phyloP scores from a whole-genome alignment of 768 basidiomycete species.

The Agaricus blazei region DNA sequence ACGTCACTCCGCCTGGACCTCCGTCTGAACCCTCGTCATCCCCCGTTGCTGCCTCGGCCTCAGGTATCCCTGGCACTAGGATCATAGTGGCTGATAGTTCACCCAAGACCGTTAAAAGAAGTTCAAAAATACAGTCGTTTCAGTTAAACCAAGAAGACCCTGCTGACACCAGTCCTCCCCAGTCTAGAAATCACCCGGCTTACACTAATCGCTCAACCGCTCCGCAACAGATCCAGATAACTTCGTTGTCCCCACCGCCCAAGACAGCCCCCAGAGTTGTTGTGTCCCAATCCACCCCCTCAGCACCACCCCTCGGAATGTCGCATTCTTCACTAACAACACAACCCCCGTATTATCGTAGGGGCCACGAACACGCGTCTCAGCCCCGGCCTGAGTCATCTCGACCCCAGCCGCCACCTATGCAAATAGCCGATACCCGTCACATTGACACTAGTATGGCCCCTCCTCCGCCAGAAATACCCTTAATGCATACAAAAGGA shows the following conservation, averaged over 20 bases:
- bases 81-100: constrained; percentile 1
- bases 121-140: neutral
- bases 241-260: neutral
- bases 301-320: neutral
- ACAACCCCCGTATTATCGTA: constrained; percentile 12
- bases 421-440: constrained; percentile 1
- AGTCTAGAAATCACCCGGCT: neutral
- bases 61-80: neutral
- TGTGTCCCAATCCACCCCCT: neutral
- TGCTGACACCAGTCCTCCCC: neutral
- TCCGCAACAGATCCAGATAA: neutral
- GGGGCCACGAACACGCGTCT: constrained; percentile 15
- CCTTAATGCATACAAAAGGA: constrained; percentile 1
- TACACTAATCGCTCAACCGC: neutral
- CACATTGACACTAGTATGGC: constrained; percentile 2
- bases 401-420: neutral
- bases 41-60: neutral
- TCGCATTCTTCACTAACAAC: neutral
- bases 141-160: neutral
- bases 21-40: neutral
- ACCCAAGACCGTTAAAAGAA: neutral
- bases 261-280: neutral
- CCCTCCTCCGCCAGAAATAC: constrained; percentile 2
- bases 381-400: constrained; percentile 3
- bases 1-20: constrained; percentile 6